Evolutionary conservation across 805 yeast species (phyloP).

Genomic region (Helenozyma baotianmanensis): DNA sequence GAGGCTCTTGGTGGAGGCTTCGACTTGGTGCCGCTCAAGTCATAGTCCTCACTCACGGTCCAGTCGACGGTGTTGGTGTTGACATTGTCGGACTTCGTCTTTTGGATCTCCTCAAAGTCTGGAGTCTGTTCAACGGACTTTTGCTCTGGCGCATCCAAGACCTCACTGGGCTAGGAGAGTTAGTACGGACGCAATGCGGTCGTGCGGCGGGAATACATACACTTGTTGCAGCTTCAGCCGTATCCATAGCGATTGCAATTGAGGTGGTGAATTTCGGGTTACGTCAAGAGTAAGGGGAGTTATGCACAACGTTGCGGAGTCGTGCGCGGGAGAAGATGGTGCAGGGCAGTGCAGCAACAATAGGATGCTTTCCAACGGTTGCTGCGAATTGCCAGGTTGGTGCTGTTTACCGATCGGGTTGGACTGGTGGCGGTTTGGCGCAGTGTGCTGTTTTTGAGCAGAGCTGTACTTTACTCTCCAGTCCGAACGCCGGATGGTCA

Average conservation of each 20-base stretch:
- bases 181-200: conserved; percentile 10
- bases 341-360: not conserved
- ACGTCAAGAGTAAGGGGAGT: too few relatives aligned
- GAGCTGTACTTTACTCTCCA: too few relatives aligned
- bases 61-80: conserved; percentile 15
- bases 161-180: conserved; percentile 27
- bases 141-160: conserved; percentile 32
- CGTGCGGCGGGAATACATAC: conserved; percentile 12
- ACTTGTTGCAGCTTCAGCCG: conserved; percentile 12
- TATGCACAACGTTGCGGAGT: not conserved
- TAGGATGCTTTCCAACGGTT: not conserved
- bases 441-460: too few relatives aligned
- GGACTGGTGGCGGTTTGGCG: too few relatives aligned
- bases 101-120: conserved; percentile 5
- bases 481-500: too few relatives aligned
- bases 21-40: conserved; percentile 24
- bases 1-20: conserved; percentile 46
- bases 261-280: too few relatives aligned
- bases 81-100: conserved; percentile 2
- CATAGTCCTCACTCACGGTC: conserved; percentile 37
- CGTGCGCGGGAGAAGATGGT: conserved; percentile 1
- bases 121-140: conserved; percentile 14
- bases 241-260: conserved; percentile 1
- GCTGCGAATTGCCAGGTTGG: too few relatives aligned
- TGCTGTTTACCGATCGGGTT: too few relatives aligned